Evolutionary conservation across 306 rosid genomes (phyloP), one percentile per base, ranked within the genome.

Genomic region (Vicia sativa): DNA sequence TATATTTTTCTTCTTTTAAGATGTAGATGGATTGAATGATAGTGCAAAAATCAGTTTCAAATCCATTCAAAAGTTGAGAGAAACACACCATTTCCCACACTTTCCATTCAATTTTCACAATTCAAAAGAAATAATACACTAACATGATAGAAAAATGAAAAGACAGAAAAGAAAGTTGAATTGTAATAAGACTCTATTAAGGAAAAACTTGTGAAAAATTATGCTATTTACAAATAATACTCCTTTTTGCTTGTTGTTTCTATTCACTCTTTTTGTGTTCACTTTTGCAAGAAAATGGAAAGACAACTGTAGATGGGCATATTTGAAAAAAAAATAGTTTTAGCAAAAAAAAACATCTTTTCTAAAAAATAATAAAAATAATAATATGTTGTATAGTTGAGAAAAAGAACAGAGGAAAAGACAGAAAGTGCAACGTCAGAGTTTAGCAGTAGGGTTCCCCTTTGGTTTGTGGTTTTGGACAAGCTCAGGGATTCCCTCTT

Each of bases 371-470:
- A 75, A 11, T 16, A 35, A 38, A 39, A 37, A 61, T n/a, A 7
- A 62, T 3, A 10, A 19, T 18, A 9, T 62, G 71, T 37, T 11
- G 39, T 12, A 41, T 82, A 71, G 72, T 50, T 78, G 79, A 50
- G 78, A 87, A 75, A 71, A 82, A 80, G 55, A 79, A 81, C 83
- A 80, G 78, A 87, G 80, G 89, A 87, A 87, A 89, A 87, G 96
- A 92, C 96, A 89, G 96, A 89, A 89, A 92, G 96, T 48, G 81
- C 78, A 68, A 86, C 98, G 83, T 92, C 96, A 84, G 90, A 78
- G 84, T 70, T 72, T 87, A 81, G 89, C 95, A 83, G 83, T 78
- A 92, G 86, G 88, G 96, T 81, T 89, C 83, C 77, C 64, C 74
- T 62, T 66, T 78, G 66, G 72, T 78, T 37, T 80, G 78, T 82